These are phyloP conservation scores for Mycena maculata DNA, from an alignment of 768 basidiomycete genomes.

Conservation along the genomic window DNA sequence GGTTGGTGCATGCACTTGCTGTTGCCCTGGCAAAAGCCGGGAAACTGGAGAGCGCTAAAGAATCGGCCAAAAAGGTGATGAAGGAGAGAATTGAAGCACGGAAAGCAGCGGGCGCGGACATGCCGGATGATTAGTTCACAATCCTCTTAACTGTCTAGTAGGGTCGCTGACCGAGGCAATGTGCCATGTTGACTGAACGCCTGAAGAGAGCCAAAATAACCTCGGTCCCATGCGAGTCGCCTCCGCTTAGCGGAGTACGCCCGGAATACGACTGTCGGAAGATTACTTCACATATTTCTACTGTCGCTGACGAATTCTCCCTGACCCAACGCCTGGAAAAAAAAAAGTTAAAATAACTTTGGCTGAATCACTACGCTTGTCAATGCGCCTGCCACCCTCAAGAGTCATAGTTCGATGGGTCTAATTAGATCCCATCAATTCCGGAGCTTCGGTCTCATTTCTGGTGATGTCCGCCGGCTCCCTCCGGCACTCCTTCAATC, in stretches of 20 bases:
- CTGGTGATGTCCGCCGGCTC: too few relatives aligned
- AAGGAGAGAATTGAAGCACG: constrained; percentile 57
- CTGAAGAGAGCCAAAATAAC: neutral
- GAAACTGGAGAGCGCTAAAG: constrained; percentile 64
- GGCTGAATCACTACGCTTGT: too few relatives aligned
- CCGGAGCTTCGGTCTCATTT: too few relatives aligned
- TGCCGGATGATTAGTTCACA: constrained; percentile 57
- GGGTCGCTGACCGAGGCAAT: neutral
- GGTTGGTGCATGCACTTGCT: constrained; percentile 81
- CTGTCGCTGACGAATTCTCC: too few relatives aligned
- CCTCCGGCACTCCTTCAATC: too few relatives aligned
- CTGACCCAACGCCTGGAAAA: too few relatives aligned
- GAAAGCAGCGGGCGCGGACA: constrained; percentile 57
- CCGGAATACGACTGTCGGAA: too few relatives aligned
- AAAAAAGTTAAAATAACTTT: too few relatives aligned
- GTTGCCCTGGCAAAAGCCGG: constrained; percentile 79
- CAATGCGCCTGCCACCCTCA: too few relatives aligned
- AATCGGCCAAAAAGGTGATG: constrained; percentile 58
- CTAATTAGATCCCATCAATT: too few relatives aligned
- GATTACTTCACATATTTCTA: too few relatives aligned
- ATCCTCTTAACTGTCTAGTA: neutral
- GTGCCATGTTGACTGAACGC: neutral
- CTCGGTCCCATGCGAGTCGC: neutral
- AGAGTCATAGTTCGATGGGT: too few relatives aligned
- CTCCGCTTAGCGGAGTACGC: neutral